These are phyloP conservation scores for Hyaloraphidium curvatum DNA, from an alignment of 192 early-diverging fungal genomes.

Conservation along the genomic window DNA sequence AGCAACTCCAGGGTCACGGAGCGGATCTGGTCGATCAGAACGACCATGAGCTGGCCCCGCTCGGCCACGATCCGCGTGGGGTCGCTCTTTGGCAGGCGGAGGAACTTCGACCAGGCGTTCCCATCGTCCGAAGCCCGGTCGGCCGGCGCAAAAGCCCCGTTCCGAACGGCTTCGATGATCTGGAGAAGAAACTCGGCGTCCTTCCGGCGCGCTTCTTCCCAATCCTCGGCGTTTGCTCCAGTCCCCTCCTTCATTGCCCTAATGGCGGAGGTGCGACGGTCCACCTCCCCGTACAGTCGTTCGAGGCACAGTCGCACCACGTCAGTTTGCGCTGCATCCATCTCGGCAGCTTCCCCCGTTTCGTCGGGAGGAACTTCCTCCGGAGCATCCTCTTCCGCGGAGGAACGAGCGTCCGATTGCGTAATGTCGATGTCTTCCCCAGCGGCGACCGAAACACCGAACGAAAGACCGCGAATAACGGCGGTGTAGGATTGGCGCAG, in stretches of 20 bases:
- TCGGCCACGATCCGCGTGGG: not conserved
- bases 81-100: not conserved
- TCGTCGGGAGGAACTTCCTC: not conserved
- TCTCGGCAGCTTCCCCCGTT: not conserved
- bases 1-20: constrained; percentile 7
- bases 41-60: constrained; percentile 8
- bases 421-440: not conserved
- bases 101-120: not conserved
- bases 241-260: not conserved
- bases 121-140: not conserved
- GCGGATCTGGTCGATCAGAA: constrained; percentile 17
- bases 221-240: not conserved
- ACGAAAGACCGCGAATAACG: not conserved
- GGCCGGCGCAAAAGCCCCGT: not conserved
- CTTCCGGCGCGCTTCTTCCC: not conserved
- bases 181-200: not conserved
- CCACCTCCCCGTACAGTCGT: not conserved
- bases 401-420: not conserved
- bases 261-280: not conserved
- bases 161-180: not conserved
- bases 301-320: not conserved
- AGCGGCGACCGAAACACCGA: not conserved
- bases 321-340: not conserved
- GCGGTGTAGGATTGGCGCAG: not conserved
- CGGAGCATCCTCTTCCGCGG: not conserved